phyloP scores from a whole-genome alignment of 306 rosid genomes.

The Castanea crenata region DNA sequence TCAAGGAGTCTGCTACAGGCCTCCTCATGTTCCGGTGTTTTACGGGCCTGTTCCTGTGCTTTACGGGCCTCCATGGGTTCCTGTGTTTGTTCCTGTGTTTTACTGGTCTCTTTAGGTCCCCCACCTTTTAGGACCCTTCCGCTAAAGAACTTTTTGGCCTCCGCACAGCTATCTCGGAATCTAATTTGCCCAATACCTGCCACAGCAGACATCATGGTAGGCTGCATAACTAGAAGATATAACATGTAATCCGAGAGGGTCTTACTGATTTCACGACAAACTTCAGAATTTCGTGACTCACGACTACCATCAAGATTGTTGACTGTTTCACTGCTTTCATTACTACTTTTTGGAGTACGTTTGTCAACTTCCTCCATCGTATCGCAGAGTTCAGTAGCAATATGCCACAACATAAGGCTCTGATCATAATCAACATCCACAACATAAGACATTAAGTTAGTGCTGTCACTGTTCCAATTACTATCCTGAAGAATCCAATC shows the following conservation, averaged over 20 bases:
- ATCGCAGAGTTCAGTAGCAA: conserved; percentile 43
- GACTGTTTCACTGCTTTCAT: too few species aligned
- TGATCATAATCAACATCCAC: conserved; percentile 24
- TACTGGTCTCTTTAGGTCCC: too few species aligned
- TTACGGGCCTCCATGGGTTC: too few species aligned
- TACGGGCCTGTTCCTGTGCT: too few species aligned
- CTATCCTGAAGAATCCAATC: conserved; percentile 21
- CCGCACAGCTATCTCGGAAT: conserved; percentile 20
- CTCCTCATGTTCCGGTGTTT: too few species aligned
- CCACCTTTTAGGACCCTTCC: background rate
- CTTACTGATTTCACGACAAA: background rate
- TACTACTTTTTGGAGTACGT: too few species aligned
- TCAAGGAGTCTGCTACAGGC: background rate
- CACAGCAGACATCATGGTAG: conserved; percentile 31
- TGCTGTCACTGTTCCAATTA: background rate
- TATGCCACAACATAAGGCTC: conserved; percentile 39
- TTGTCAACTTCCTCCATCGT: background rate
- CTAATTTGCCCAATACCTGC: conserved; percentile 33
- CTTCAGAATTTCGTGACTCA: too few species aligned
- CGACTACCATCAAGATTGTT: too few species aligned
- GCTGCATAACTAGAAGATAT: conserved; percentile 35
- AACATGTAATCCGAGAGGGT: conserved; percentile 40
- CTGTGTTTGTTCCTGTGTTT: too few species aligned
- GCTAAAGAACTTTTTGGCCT: background rate
- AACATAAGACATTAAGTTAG: background rate